Conservation (phyloP, 371 early-diverging fungal species). For the Smittium mucronatum region DNA sequence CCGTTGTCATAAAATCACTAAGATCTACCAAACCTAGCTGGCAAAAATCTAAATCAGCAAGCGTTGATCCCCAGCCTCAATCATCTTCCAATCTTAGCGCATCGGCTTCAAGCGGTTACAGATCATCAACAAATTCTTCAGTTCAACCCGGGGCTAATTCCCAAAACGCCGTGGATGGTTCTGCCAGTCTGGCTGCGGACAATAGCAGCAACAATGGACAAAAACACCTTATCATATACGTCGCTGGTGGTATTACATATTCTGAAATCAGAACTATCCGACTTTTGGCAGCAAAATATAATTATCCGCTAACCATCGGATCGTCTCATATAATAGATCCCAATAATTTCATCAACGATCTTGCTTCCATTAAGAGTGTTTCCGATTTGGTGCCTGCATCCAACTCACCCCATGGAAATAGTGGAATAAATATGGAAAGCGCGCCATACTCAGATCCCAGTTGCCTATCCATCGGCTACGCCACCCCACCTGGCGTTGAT, state of each 20-base stretch:
- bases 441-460: background rate
- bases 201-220: slow-evolving; percentile 21
- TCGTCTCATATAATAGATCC: slow-evolving; percentile 48
- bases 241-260: slow-evolving; percentile 85
- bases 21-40: slow-evolving; percentile 4
- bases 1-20: background rate
- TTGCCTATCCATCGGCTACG: background rate
- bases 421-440: background rate
- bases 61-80: background rate
- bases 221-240: slow-evolving; percentile 63
- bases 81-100: background rate
- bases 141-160: background rate
- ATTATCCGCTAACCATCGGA: slow-evolving; percentile 74
- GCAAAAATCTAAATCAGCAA: slow-evolving; percentile 3
- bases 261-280: slow-evolving; percentile 80
- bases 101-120: slow-evolving; percentile 17
- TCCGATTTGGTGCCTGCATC: background rate
- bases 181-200: slow-evolving; percentile 13
- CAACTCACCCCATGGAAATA: background rate
- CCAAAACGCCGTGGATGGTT: background rate
- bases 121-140: slow-evolving; percentile 4
- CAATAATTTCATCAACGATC: slow-evolving; percentile 21
- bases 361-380: slow-evolving; percentile 1
- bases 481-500: background rate
- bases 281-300: slow-evolving; percentile 54